Base-by-base conservation (phyloP, 495 filamentous ascomycete species). In the Daldinia bambusicola region DNA sequence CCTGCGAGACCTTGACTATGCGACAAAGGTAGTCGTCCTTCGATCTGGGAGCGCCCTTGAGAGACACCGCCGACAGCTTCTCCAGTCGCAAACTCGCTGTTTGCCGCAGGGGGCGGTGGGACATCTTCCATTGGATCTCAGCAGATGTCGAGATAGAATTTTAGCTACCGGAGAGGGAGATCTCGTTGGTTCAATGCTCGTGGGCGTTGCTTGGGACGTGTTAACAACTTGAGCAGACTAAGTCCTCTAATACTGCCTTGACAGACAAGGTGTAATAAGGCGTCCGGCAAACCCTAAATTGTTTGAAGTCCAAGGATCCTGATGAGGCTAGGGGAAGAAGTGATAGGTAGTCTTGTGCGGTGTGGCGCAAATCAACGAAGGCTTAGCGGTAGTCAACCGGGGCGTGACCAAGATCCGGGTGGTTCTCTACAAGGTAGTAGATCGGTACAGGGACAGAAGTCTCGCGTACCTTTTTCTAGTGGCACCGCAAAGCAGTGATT, bases 91-190 rank as follows among this genome's bases (percentile, higher is more conserved):
- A 73, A 76, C 69, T 84, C 80, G 70, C 56, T 67, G 70, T 73
- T 71, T 70, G 74, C 62, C 61, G 77, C 75, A 30, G 72, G 66
- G 22, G 78, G 75, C 58, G 63, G 74, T 63, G 76, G 66, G 65
- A 77, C 74, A 76, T 84, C 81, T 75, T 79, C 80, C 82, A 84
- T 84, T 58, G 71, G 71, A 41, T 64, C 65, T 70, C 62, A 64
- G 63, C 71, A 63, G 34, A 57, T 34, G 59, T 36, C 55, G 65
- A 64, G 45, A 64, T 59, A 18, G 26, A 30, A 30, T 50, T 70
- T 70, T 58, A 59, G 66, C 22, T 30, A 64, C 53, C 53, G 55
- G 36, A 55, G 63, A 75, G 62, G 61, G 53, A 45, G 45, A 67
- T 34, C 57, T 66, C 32, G 70, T 4, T 53, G 48, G 71, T 55